Evolutionary conservation across 495 filamentous ascomycete species (phyloP), one percentile per base, ranked within the genome.

Genomic region (Emericellopsis terricola): DNA sequence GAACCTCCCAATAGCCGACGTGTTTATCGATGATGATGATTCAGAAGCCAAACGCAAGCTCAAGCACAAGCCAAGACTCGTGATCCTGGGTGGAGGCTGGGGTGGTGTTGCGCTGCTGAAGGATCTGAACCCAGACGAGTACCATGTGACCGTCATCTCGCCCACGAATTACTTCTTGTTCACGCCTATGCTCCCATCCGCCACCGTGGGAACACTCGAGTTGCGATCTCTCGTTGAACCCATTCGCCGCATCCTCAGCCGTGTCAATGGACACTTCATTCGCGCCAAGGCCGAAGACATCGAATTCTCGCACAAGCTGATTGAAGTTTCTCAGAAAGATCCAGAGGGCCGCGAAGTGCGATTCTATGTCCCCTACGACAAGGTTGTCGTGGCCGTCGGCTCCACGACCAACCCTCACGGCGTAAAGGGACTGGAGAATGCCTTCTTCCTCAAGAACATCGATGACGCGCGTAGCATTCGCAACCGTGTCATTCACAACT

Each of bases 361-460:
- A 26, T 96, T 99, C 56, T 99, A 99, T 60, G 57, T 99, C 1
- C 91, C 91, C 0, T 99, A 99, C 45, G 91, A 99, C 50, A 99
- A 99, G 60, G 64, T 99, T n/a, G 83, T 99, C 14, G 64, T 99
- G 45, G 86, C 73, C 37, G 86, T 94, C 36, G 89, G 89, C 16
- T 94, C 86, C 20, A 70, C 78, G 17, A 91, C 85, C 4, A 96
- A 94, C 49, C 74, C 89, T 2, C 89, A 99, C 52, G 91, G 91
- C 33, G 91, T 99, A 36, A 81, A 89, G 50, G 91, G 91, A 2
- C 71, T 99, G 9, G 81, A 99, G 40, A 60, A 99, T 51, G 94
- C 86, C 53, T 71, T 92, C 50, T 92, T 93, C 59, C 59, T 99
- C 32, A 99, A 99, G 51, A 73, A 83, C 31, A 86, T 94, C 45